Conservation (phyloP, 148 eudicot species). For the Vaccinium myrtillus region DNA sequence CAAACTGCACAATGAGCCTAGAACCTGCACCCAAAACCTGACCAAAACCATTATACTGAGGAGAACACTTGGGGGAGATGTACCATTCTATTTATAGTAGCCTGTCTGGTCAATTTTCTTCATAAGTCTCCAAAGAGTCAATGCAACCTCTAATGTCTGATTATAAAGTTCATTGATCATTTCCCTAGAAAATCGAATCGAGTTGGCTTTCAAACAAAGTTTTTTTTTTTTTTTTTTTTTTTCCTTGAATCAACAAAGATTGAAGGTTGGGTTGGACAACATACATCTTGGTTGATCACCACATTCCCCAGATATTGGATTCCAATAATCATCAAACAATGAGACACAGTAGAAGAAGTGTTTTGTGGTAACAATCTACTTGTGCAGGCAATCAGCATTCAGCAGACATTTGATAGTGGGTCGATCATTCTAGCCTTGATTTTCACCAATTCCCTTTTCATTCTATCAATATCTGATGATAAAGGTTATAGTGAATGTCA, state of each 20-base stretch:
- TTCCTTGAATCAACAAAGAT: not conserved
- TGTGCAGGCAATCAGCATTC: not conserved
- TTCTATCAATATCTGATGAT: not conserved
- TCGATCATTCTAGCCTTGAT: not conserved
- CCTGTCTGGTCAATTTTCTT: too few species aligned
- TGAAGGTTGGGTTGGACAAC: not conserved
- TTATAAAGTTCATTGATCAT: too few species aligned
- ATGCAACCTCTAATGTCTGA: too few species aligned
- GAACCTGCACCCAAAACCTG: too few species aligned
- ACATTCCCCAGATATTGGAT: not conserved
- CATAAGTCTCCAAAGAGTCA: too few species aligned
- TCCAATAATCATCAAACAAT: not conserved
- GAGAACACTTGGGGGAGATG: too few species aligned
- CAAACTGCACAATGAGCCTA: too few species aligned
- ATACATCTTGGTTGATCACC: not conserved
- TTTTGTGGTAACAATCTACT: not conserved
- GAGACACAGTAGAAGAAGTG: not conserved
- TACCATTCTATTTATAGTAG: too few species aligned
- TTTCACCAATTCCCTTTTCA: not conserved
- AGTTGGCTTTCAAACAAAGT: not conserved
- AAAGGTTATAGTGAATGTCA: not conserved
- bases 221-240: too few species aligned
- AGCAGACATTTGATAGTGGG: constrained; percentile 9
- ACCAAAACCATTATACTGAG: too few species aligned
- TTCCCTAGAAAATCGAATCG: not conserved